These are phyloP conservation scores for Neopestalotiopsis clavispora DNA, from an alignment of 2,329 filamentous ascomycete genomes.

Conservation along the genomic window DNA sequence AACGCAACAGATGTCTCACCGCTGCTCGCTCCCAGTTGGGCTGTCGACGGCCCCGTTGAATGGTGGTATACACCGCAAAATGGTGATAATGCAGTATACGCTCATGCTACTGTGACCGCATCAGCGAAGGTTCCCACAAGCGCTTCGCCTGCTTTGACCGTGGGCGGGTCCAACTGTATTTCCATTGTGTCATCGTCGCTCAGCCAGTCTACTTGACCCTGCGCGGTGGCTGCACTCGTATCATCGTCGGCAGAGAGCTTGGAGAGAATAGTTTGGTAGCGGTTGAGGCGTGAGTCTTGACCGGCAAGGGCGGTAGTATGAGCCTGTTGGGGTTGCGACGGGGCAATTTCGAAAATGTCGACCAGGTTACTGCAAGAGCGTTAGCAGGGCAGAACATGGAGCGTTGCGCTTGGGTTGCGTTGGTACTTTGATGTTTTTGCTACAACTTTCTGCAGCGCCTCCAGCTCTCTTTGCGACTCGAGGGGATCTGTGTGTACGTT, in stretches of 20 bases:
- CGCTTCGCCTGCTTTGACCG: constrained; percentile 46
- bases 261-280: constrained; percentile 66
- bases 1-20: neutral
- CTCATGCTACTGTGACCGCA: constrained; percentile 56
- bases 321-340: constrained; percentile 46
- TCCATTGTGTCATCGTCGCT: constrained; percentile 56
- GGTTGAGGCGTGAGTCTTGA: constrained; percentile 60
- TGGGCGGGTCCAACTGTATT: constrained; percentile 43
- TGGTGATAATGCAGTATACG: neutral
- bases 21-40: neutral
- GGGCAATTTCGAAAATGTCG: constrained; percentile 69
- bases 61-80: neutral
- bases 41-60: neutral
- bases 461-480: constrained; percentile 67
- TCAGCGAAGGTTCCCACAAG: constrained; percentile 67
- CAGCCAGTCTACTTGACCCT: constrained; percentile 54
- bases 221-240: constrained; percentile 44
- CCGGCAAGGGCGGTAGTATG: constrained; percentile 44
- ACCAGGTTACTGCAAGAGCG: constrained; percentile 61
- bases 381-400: neutral
- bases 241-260: constrained; percentile 58
- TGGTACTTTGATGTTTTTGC: constrained; percentile 68
- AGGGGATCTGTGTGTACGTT: constrained; percentile 62
- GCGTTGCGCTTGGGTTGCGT: constrained; percentile 17
- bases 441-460: constrained; percentile 68